Base-by-base conservation (phyloP, 2,329 filamentous ascomycete genomes). In the Simplicillium sp. region DNA sequence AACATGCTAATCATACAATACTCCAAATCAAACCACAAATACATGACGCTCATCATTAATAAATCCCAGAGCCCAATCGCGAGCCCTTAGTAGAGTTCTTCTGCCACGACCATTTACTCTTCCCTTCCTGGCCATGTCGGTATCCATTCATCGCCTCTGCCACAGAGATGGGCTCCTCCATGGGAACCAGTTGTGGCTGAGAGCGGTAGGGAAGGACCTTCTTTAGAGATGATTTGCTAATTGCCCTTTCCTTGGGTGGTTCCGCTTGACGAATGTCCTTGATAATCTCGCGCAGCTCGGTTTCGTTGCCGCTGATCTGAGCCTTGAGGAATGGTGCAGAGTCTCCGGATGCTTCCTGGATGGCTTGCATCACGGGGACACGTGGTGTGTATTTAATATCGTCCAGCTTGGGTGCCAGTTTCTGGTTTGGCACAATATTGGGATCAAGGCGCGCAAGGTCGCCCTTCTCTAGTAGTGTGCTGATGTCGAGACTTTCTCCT, bases 401-500 rank as follows among this genome's bases (percentile, higher is more conserved):
- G 4, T 85, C 70, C 0, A 83, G 67, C 1, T 70, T 59, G 0
- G 85, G 84, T 7, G 77, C 60, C 43, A 55, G 46, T 12, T 51
- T 53, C 1, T 64, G 58, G 12, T 75, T 66, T 0, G 87, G 80
- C 2, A 71, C 57, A 38, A 83, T 75, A 2, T 59, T 55, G 0
- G 80, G 75, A 50, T 95, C 84, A 1, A 97, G 72, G 28, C 61
- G 70, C 0, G 90, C 87, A 15, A 70, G 58, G 0, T 72, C 50
- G 4, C 86, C 84, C 58, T 86, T 92, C 1, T 73, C 73, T 3
- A 98, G 75, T 1, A 98, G 73, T n/a, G 80, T 62, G 3, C 62
- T 57, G 41, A 98, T 95, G 56, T 95, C 89, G 8, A 98, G 61
- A 45, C 80, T 88, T 62, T 97, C 89, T 29, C 94, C 92, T 2